Percentiles rank a stretch among this genome's conserved stretches.
Conservation (phyloP, 208 protist genomes). For the Novymonas esmeraldas region DNA sequence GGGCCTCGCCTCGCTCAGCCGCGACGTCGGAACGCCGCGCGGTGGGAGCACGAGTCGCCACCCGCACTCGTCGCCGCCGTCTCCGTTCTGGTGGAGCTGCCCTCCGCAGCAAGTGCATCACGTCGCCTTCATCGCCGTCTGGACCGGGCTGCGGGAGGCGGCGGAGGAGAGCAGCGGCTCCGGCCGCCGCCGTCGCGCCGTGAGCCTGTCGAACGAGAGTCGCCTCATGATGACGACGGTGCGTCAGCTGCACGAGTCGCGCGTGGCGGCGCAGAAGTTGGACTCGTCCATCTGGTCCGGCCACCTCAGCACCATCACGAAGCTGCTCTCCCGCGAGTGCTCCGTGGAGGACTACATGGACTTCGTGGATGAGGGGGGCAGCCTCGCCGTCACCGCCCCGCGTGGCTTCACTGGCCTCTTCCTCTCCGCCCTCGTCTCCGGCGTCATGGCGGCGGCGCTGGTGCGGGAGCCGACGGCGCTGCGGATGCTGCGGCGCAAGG, state of each 20-base stretch:
- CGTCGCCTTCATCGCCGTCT: constrained; percentile 59
- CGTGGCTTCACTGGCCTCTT: constrained; percentile 45
- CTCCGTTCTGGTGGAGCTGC: constrained; percentile 59
- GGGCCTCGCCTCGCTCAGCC: constrained; percentile 1
- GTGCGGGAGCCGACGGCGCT: constrained; percentile 33
- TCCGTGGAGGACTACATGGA: constrained; percentile 71
- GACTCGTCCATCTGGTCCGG: constrained; percentile 50
- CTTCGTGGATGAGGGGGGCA: constrained; percentile 48
- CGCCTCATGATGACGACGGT: constrained; percentile 40
- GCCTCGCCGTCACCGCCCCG: constrained; percentile 30
- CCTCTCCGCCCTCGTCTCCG: constrained; percentile 36
- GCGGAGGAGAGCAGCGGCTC: constrained; percentile 45
- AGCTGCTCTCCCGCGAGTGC: constrained; percentile 60
- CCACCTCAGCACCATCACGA: constrained; percentile 63
- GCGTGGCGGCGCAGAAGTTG: constrained; percentile 33
- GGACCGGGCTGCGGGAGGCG: constrained; percentile 56
- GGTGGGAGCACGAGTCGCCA: constrained; percentile 16
- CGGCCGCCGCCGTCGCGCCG: constrained; percentile 41
- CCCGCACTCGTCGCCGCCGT: constrained; percentile 13
- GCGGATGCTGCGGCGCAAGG: constrained; percentile 52
- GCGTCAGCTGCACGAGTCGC: constrained; percentile 39
- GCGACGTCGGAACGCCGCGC: constrained; percentile 8
- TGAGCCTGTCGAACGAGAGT: constrained; percentile 54
- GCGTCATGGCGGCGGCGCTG: constrained; percentile 25
- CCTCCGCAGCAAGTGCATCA: constrained; percentile 66